Evolutionary conservation across 345 rosid genomes (phyloP).

Genomic region (Syzygium aqueum): DNA sequence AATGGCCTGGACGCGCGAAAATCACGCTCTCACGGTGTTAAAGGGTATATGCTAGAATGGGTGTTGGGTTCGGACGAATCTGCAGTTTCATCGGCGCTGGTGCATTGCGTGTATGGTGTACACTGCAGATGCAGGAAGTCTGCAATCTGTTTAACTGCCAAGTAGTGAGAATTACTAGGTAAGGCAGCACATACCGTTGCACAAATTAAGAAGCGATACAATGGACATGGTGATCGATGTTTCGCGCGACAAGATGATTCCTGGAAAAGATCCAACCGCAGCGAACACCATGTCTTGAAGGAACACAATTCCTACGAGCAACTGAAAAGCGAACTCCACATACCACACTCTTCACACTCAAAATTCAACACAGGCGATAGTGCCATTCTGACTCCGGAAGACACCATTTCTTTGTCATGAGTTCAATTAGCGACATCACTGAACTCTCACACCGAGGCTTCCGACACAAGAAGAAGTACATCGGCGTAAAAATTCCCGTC

Average conservation of each 20-base stretch:
- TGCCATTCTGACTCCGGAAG: not conserved
- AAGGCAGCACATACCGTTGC: not conserved
- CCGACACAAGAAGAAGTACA: constrained; percentile 83
- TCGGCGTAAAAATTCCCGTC: constrained; percentile 89
- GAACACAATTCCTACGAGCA: not conserved
- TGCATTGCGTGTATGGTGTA: not conserved
- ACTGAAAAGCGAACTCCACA: not conserved
- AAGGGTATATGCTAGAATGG: not conserved
- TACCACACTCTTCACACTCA: not conserved
- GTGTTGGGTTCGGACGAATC: not conserved
- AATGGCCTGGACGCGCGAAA: not conserved
- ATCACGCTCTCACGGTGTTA: not conserved
- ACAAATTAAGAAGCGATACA: not conserved
- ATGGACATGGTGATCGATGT: not conserved
- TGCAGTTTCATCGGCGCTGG: not conserved
- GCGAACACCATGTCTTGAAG: not conserved
- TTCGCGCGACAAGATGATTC: not conserved
- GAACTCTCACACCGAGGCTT: constrained; percentile 34
- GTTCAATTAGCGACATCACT: not conserved
- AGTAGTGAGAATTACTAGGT: not conserved
- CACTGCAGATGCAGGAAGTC: not conserved
- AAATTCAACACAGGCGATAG: not conserved
- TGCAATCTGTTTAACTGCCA: not conserved
- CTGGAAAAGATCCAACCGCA: not conserved
- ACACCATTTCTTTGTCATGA: not conserved